Evolutionary conservation across 148 eudicot species (phyloP).

Genomic region (Cornus suecica): DNA sequence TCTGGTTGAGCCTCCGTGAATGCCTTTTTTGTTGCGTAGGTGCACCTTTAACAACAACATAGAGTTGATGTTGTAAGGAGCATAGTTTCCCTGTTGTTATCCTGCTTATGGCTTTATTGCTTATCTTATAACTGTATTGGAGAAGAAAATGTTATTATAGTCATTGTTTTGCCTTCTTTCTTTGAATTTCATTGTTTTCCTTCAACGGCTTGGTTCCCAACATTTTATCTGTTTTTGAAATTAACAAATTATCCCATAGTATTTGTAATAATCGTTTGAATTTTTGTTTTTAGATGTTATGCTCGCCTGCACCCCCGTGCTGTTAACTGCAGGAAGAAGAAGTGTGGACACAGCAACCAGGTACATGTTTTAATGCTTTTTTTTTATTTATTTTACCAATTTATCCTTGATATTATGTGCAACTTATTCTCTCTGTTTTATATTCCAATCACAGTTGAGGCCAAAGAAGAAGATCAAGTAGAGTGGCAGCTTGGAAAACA

Average conservation of each 20-base stretch:
- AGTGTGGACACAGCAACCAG: conserved; percentile 55
- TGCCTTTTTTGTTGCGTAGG: no score
- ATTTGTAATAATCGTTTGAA: not conserved
- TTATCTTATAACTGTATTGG: not conserved
- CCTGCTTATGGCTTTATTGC: not conserved
- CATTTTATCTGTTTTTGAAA: not conserved
- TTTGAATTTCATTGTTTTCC: not conserved
- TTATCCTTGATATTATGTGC: not conserved
- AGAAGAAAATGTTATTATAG: not conserved
- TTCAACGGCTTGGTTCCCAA: not conserved
- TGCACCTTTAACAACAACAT: no score
- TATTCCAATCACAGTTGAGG: conserved; percentile 33
- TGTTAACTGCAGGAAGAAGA: conserved; percentile 47
- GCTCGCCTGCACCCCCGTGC: conserved; percentile 52
- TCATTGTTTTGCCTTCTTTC: not conserved
- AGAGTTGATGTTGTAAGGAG: no score
- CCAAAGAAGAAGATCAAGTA: conserved; percentile 52
- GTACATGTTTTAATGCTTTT: conserved; percentile 5
- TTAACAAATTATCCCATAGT: not conserved
- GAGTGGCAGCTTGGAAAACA: conserved; percentile 9
- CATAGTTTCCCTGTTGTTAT: not conserved
- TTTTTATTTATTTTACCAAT: not conserved
- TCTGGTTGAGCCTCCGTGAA: no score
- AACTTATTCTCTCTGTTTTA: not conserved
- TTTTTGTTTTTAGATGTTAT: conserved; percentile 29